Percentiles rank a stretch among this genome's conserved stretches.
These are phyloP conservation scores for Glebionis coronaria DNA, from an alignment of 129 eudicot species.

Conservation along the genomic window DNA sequence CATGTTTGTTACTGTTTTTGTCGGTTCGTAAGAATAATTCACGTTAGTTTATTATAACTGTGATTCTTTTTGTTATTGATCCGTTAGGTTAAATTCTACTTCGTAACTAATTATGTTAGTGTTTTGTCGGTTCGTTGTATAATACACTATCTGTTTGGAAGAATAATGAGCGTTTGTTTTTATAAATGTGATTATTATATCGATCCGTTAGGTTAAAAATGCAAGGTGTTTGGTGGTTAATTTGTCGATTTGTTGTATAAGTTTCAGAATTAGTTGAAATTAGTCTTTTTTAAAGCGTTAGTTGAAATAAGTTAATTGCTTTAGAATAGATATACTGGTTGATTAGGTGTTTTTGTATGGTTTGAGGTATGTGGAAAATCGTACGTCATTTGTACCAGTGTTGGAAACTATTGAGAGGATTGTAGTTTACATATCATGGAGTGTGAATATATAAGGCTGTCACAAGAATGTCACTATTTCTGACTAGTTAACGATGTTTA, in stretches of 20 bases:
- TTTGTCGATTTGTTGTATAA: too few relatives aligned
- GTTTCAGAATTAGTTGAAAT: too few relatives aligned
- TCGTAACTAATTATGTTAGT: too few relatives aligned
- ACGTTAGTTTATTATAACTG: too few relatives aligned
- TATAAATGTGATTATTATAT: neutral
- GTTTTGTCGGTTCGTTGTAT: slow-evolving; percentile 5
- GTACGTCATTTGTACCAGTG: neutral
- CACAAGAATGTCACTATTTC: neutral
- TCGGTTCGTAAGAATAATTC: too few relatives aligned
- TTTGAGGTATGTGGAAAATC: too few relatives aligned
- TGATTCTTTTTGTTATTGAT: too few relatives aligned
- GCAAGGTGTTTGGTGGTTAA: too few relatives aligned
- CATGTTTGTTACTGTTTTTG: too few relatives aligned
- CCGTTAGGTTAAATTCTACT: too few relatives aligned
- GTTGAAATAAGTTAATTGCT: too few relatives aligned
- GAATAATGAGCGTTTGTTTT: neutral
- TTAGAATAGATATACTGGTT: neutral
- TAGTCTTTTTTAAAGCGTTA: too few relatives aligned
- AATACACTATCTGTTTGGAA: neutral
- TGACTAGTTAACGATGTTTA: neutral
- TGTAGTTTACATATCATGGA: neutral
- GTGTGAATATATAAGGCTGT: neutral
- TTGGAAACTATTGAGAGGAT: neutral
- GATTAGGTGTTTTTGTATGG: neutral
- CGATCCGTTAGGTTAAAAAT: neutral